These are phyloP conservation scores for sunflower (Helianthus annuus) DNA, from an alignment of 129 eudicot species.

Conservation along the genomic window HanXRQr2.0-SUNRISE NC_035441.2:105327583-105328082, in stretches of 20 bases:
- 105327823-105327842: slow-evolving; percentile 29
- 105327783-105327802: slow-evolving; percentile 26
- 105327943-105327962: neutral
- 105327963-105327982: neutral
- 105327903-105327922: slow-evolving; percentile 13
- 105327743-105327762: slow-evolving; percentile 36
- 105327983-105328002: neutral
- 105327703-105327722: slow-evolving; percentile 35
- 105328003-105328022: slow-evolving; percentile 16
- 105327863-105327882: slow-evolving; percentile 30
- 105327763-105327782: slow-evolving; percentile 30
- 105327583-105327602: slow-evolving; percentile 33
- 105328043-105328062: slow-evolving; percentile 15
- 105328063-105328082: neutral
- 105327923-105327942: no score
- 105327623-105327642: slow-evolving; percentile 26
- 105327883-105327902: slow-evolving; percentile 39
- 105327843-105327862: slow-evolving; percentile 24
- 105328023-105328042: neutral
- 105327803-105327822: slow-evolving; percentile 25
- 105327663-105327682: slow-evolving; percentile 25
- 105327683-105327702: slow-evolving; percentile 40
- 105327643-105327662: slow-evolving; percentile 41
- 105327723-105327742: slow-evolving; percentile 17
- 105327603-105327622: slow-evolving; percentile 22